A percentile compares a stretch with the other conserved stretches of the same genome.
Evolutionary conservation across 768 basidiomycete species (phyloP).

Genomic region (Serendipita sp.): DNA sequence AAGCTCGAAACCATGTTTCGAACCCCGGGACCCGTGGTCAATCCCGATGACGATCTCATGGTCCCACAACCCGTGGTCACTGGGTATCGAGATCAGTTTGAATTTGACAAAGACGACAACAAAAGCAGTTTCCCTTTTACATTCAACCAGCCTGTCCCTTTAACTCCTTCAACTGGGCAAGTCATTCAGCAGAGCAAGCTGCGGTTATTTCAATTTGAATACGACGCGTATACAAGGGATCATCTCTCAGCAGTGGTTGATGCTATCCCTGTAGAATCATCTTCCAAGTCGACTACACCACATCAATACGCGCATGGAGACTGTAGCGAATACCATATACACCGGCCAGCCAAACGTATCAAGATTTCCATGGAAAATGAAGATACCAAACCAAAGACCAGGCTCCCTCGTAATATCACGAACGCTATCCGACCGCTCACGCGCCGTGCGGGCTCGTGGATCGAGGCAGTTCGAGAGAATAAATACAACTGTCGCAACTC

Average conservation of each 20-base stretch:
- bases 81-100: conserved; percentile 23
- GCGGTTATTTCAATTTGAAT: conserved; percentile 82
- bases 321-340: neutral
- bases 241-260: conserved; percentile 90
- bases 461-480: conserved; percentile 46
- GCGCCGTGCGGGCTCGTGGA: conserved; percentile 65
- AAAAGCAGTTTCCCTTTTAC: conserved; percentile 53
- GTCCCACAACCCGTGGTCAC: conserved; percentile 10
- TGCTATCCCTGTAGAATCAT: conserved; percentile 50
- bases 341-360: conserved; percentile 38
- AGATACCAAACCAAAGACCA: conserved; percentile 32
- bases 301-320: conserved; percentile 42
- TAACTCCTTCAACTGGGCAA: conserved; percentile 12
- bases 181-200: conserved; percentile 30
- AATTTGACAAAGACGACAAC: conserved; percentile 15
- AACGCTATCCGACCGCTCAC: conserved; percentile 46
- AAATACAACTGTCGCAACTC: conserved; percentile 30
- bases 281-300: neutral
- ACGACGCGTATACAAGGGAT: conserved; percentile 91
- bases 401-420: conserved; percentile 29
- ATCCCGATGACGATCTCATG: conserved; percentile 1
- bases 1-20: conserved; percentile 87
- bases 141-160: conserved; percentile 45
- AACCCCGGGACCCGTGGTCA: conserved; percentile 44
- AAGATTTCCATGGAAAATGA: conserved; percentile 55